These are phyloP conservation scores for Cerrena zonata DNA, from an alignment of 1,284 basidiomycete genomes.

Conservation along the genomic window DNA sequence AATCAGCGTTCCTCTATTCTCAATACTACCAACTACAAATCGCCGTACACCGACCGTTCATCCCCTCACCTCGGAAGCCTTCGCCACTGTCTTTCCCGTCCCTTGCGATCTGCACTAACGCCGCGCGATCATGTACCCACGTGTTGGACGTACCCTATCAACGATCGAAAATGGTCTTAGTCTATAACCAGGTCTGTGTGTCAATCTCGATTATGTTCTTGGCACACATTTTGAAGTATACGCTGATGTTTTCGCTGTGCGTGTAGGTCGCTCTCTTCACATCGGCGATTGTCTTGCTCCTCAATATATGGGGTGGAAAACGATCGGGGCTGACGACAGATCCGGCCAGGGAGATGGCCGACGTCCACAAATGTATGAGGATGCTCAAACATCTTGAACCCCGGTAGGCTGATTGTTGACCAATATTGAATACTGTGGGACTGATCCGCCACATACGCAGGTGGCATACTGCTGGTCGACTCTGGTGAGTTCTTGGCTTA, in stretches of 20 bases:
- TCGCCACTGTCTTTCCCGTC: slow-evolving; percentile 42
- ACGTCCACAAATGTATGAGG: slow-evolving; percentile 67
- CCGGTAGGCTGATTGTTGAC: slow-evolving; percentile 14
- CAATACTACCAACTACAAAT: slow-evolving; percentile 50
- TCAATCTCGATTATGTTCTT: not conserved
- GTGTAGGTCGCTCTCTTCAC: slow-evolving; percentile 48
- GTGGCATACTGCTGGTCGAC: slow-evolving; percentile 44
- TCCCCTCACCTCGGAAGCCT: slow-evolving; percentile 40
- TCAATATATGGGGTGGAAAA: slow-evolving; percentile 71
- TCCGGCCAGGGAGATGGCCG: slow-evolving; percentile 57
- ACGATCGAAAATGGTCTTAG: slow-evolving; percentile 5
- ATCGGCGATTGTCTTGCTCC: slow-evolving; percentile 60
- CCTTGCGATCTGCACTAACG: slow-evolving; percentile 56
- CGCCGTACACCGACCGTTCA: slow-evolving; percentile 55
- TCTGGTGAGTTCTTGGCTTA: slow-evolving; percentile 29
- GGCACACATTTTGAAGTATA: not conserved
- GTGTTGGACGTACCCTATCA: slow-evolving; percentile 37
- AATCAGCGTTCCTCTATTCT: slow-evolving; percentile 46
- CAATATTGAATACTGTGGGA: not conserved
- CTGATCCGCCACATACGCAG: slow-evolving; percentile 11
- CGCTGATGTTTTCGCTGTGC: not conserved
- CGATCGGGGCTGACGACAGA: slow-evolving; percentile 51
- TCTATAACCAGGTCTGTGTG: slow-evolving; percentile 5
- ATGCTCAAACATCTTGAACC: slow-evolving; percentile 50
- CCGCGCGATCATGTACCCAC: slow-evolving; percentile 49